Evolutionary conservation across 306 rosid genomes (phyloP), one percentile per base, ranked within the genome.

Genomic region (Quercus aquifolioides): DNA sequence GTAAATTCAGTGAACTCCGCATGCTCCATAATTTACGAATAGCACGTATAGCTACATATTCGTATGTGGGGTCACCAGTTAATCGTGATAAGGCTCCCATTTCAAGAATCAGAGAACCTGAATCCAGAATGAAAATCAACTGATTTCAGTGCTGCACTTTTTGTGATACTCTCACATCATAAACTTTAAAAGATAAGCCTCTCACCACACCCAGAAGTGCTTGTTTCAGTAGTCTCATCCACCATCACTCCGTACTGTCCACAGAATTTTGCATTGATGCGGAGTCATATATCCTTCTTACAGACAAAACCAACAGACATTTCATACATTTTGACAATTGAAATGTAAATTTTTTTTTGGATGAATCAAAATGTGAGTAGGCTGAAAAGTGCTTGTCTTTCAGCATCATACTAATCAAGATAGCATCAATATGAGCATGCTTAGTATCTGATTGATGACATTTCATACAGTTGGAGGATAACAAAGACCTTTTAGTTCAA

Each of bases 201-300:
- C 96, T 95, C 93, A 95, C 99, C 99, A 89, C 98, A 95, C 83
- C 98, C 98, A 55, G 99, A 95, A 89, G 98, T 91, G 88, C 99
- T 92, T 82, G 96, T 93, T 90, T 92, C 98, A 70, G 99, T 95
- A 86, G 96, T 95, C 92, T 95, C 99, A 85, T 89, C 81, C 96
- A 89, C 94, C 97, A 92, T 82, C 73, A 95, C 98, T 88, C 99
- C 98, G 84, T 92, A 89, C 98, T 92, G 98, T 86, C 86, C 91
- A 94, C 89, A 91, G 87, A 94, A 91, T 91, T 91, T 92, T 62
- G 94, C 91, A 89, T 90, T 85, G 90, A 87, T 76, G 85, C 14
- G 60, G 89, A 82, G 93, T 93, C 97, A 95, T 87, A 87, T 85
- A 91, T 86, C 91, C 89, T 86, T 89, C 94, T 85, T 85, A 84